These are phyloP conservation scores for Vigna mungo DNA, from an alignment of 306 rosid species.

Conservation along the genomic window DNA sequence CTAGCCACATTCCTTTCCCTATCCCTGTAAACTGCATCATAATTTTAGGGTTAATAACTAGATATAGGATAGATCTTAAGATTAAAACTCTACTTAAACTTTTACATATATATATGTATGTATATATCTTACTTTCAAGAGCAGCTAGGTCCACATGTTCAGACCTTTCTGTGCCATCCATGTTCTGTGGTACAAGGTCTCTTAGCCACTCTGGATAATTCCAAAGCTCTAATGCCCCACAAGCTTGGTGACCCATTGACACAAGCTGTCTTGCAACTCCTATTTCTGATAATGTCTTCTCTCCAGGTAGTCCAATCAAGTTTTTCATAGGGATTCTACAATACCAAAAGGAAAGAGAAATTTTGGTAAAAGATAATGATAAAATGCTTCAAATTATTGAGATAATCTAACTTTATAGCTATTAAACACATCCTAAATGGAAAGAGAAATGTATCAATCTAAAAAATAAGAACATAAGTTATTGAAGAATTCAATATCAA, in stretches of 20 bases:
- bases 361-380: background rate
- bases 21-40: constrained; percentile 63
- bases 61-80: too few relatives aligned
- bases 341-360: background rate
- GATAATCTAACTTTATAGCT: too few relatives aligned
- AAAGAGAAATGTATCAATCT: too few relatives aligned
- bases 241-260: constrained; percentile 78
- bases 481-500: too few relatives aligned
- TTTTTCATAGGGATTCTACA: constrained; percentile 54
- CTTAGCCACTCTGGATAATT: constrained; percentile 62
- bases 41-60: background rate
- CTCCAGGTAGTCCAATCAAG: constrained; percentile 58
- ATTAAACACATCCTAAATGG: too few relatives aligned
- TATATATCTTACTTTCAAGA: constrained; percentile 57
- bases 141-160: constrained; percentile 63
- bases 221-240: constrained; percentile 63
- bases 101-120: too few relatives aligned
- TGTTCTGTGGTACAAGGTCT: constrained; percentile 52
- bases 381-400: too few relatives aligned
- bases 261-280: constrained; percentile 58
- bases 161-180: constrained; percentile 59
- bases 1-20: constrained; percentile 67
- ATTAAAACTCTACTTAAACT: background rate
- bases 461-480: too few relatives aligned
- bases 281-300: constrained; percentile 46